Conservation (phyloP, 345 rosid genomes). For the Heritiera littoralis region DNA sequence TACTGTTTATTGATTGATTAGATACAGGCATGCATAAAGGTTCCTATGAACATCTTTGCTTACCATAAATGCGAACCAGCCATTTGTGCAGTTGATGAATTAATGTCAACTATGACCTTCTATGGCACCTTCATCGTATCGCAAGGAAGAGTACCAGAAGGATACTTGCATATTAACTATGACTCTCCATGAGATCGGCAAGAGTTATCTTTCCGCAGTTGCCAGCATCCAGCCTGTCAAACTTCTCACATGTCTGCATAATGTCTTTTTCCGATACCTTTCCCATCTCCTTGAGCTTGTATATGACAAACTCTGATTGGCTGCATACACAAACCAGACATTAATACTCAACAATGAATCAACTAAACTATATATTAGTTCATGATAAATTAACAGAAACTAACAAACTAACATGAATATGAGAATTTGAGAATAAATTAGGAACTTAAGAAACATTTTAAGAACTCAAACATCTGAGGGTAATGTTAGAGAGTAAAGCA, state of each 20-base stretch:
- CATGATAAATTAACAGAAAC: not conserved
- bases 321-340: slow-evolving; percentile 31
- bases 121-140: not conserved
- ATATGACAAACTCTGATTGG: slow-evolving; percentile 71
- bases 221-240: slow-evolving; percentile 68
- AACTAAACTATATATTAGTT: not conserved
- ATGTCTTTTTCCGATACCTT: slow-evolving; percentile 68
- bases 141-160: not conserved
- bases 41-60: too few species aligned
- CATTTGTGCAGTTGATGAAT: too few species aligned
- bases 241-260: slow-evolving; percentile 48
- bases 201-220: slow-evolving; percentile 80
- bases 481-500: not conserved
- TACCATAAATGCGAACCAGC: too few species aligned
- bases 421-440: too few species aligned
- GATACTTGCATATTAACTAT: slow-evolving; percentile 15
- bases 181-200: slow-evolving; percentile 59
- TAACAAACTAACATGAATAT: not conserved
- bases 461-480: too few species aligned
- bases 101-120: too few species aligned
- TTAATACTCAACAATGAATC: not conserved
- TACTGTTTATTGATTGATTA: not conserved
- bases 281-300: slow-evolving; percentile 80
- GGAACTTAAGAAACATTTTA: too few species aligned
- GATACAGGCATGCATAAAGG: too few species aligned